A percentile compares a stretch with the other conserved stretches of the same genome.
These are phyloP conservation scores for Starmerella etchellsii DNA, from an alignment of 805 yeast genomes.

Conservation along the genomic window DNA sequence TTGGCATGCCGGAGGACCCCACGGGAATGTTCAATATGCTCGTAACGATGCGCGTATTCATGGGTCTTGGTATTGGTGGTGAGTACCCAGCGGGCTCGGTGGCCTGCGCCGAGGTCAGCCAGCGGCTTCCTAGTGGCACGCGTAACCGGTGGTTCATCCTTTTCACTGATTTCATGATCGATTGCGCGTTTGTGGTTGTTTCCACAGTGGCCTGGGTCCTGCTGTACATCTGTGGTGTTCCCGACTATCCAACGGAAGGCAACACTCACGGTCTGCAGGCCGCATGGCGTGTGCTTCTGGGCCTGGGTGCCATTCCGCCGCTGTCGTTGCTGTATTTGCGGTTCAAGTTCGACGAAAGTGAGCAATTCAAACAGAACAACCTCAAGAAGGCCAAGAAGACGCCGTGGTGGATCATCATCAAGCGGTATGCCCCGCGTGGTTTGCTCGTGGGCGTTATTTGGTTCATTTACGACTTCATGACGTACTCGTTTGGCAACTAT, in stretches of 20 bases:
- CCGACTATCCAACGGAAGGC: constrained; percentile 15
- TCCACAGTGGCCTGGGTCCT: constrained; percentile 78
- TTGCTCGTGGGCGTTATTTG: constrained; percentile 61
- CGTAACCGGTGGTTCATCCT: constrained; percentile 81
- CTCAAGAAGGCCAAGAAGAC: constrained; percentile 37
- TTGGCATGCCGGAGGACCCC: constrained; percentile 38
- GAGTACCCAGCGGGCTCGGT: constrained; percentile 92
- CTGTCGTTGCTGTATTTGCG: constrained; percentile 64
- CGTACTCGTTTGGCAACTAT: constrained; percentile 77
- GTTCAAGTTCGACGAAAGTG: constrained; percentile 60
- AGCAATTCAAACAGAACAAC: constrained; percentile 54
- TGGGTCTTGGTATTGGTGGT: constrained; percentile 88
- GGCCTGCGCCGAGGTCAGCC: constrained; percentile 84
- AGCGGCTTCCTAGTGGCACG: constrained; percentile 60
- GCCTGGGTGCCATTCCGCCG: constrained; percentile 85
- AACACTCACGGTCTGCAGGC: constrained; percentile 49
- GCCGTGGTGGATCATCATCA: constrained; percentile 59
- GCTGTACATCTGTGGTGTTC: constrained; percentile 60
- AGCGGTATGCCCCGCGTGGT: constrained; percentile 76
- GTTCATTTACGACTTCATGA: constrained; percentile 83
- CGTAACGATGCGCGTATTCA: constrained; percentile 71
- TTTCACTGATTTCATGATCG: constrained; percentile 85
- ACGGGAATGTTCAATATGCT: constrained; percentile 72
- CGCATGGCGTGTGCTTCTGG: constrained; percentile 86
- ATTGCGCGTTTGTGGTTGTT: constrained; percentile 68